These are phyloP conservation scores for Albophoma yamanashiensis DNA, from an alignment of 2,329 filamentous ascomycete genomes.

Conservation along the genomic window DNA sequence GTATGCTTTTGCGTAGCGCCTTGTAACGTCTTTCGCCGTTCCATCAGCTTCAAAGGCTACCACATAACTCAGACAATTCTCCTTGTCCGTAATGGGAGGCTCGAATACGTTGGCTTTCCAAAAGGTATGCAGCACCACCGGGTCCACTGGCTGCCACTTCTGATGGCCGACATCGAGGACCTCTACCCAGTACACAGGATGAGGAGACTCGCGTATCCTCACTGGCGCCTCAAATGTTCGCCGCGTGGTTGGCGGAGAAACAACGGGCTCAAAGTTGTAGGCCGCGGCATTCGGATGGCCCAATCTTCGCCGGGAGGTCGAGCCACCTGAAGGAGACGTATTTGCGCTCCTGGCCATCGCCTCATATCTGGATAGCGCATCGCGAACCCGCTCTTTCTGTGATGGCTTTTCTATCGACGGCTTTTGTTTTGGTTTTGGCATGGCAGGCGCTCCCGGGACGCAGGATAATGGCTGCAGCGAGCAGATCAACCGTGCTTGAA, in stretches of 20 bases:
- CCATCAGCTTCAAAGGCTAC: constrained; percentile 77
- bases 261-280: constrained; percentile 36
- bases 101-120: constrained; percentile 70
- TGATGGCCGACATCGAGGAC: constrained; percentile 76
- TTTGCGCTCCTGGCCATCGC: constrained; percentile 28
- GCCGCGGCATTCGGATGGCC: constrained; percentile 44
- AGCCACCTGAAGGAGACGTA: constrained; percentile 15
- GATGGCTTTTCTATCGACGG: constrained; percentile 18
- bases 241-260: constrained; percentile 23
- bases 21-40: constrained; percentile 73
- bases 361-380: constrained; percentile 13
- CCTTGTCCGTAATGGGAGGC: constrained; percentile 65
- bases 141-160: constrained; percentile 85
- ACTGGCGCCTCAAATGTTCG: constrained; percentile 22
- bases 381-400: constrained; percentile 18
- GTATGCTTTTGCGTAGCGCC: constrained; percentile 77
- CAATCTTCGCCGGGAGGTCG: constrained; percentile 35
- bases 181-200: constrained; percentile 91
- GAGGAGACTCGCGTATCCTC: constrained; percentile 56
- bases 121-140: constrained; percentile 67
- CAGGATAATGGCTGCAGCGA: constrained; percentile 80
- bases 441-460: constrained; percentile 37
- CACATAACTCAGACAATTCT: constrained; percentile 74
- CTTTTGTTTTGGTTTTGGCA: constrained; percentile 27
- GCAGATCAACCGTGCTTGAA: constrained; percentile 75